A percentile compares a stretch with the other conserved stretches of the same genome.
phyloP scores from a whole-genome alignment of 2,329 filamentous ascomycete genomes.

The Westerdykella ornata region DNA sequence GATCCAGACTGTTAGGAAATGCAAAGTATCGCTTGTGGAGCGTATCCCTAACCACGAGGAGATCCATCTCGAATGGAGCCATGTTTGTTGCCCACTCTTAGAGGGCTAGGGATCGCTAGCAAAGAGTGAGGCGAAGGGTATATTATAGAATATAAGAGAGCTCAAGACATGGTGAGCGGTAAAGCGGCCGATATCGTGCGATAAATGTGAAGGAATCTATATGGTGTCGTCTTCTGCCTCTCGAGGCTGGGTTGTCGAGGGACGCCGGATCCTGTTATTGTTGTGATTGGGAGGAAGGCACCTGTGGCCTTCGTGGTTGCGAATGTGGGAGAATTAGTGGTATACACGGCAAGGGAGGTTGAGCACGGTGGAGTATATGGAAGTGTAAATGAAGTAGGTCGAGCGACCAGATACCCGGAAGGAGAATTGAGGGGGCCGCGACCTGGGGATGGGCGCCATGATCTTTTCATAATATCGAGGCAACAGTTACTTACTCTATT shows the following conservation, averaged over 20 bases:
- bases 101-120: too few species aligned
- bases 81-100: conserved; percentile 1
- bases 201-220: too few species aligned
- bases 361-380: too few species aligned
- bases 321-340: too few species aligned
- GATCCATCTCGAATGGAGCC: conserved; percentile 9
- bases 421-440: neutral
- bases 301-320: too few species aligned
- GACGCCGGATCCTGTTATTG: too few species aligned
- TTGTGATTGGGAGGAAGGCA: too few species aligned
- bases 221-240: too few species aligned
- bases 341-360: too few species aligned
- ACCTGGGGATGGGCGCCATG: neutral
- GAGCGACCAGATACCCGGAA: neutral
- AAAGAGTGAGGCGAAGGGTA: neutral
- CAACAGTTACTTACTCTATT: neutral
- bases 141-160: neutral
- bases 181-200: neutral
- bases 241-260: too few species aligned
- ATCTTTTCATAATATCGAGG: neutral
- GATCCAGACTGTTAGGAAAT: conserved; percentile 28
- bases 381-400: neutral
- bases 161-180: neutral
- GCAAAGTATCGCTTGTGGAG: conserved; percentile 18
- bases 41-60: conserved; percentile 5